phyloP scores from a whole-genome alignment of 2,329 filamentous ascomycete genomes.

The Phialemoniopsis sp. region DNA sequence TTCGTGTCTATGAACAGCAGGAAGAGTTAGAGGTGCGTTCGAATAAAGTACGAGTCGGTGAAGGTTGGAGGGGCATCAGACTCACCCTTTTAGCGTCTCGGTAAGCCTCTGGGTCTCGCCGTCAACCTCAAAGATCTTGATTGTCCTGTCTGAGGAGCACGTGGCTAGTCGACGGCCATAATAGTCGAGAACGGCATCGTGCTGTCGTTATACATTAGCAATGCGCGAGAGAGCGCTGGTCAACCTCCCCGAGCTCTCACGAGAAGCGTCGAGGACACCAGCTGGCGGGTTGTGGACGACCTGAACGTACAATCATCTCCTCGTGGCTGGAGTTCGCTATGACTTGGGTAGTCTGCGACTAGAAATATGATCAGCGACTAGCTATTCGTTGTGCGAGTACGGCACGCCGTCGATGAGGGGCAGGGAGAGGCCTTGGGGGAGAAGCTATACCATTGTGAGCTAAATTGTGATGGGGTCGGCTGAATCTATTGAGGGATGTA shows the following conservation, averaged over 20 bases:
- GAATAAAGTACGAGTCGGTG: background rate
- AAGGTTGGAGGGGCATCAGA: constrained; percentile 4
- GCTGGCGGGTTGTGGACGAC: background rate
- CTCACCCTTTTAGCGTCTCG: constrained; percentile 91
- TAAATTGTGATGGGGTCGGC: too few species aligned
- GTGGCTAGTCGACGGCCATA: constrained; percentile 95
- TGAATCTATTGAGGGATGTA: too few species aligned
- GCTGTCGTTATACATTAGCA: constrained; percentile 43
- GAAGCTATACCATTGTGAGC: too few species aligned
- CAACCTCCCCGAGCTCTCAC: too few species aligned
- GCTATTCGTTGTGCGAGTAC: too few species aligned
- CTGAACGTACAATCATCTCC: constrained; percentile 95
- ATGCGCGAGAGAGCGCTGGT: constrained; percentile 2
- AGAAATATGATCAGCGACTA: too few species aligned
- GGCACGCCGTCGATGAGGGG: too few species aligned
- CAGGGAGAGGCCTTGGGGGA: too few species aligned
- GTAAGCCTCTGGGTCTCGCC: constrained; percentile 84
- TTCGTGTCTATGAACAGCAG: constrained; percentile 65
- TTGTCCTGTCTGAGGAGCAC: constrained; percentile 95
- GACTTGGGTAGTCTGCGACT: constrained; percentile 56
- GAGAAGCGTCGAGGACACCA: background rate
- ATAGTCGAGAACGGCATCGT: constrained; percentile 98
- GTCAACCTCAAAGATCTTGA: constrained; percentile 99
- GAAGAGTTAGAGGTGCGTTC: background rate
- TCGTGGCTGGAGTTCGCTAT: constrained; percentile 88